Percentiles rank a stretch among this genome's conserved stretches.
Evolutionary conservation across 2,329 filamentous ascomycete species (phyloP).

Genomic region (Cercospora sp.): DNA sequence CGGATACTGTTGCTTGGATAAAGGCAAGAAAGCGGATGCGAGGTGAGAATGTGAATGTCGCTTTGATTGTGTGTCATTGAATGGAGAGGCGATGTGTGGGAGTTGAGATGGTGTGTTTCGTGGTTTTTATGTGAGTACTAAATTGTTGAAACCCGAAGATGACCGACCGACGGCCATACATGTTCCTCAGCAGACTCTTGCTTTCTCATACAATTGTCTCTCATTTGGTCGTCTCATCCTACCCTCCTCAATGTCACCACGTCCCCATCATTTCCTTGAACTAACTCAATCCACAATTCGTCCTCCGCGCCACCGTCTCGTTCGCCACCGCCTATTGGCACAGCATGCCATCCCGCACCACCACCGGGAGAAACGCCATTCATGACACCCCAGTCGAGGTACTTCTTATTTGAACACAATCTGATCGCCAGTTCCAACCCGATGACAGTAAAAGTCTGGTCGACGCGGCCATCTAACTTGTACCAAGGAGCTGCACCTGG

Average conservation of each 20-base stretch:
- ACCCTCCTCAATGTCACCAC: not conserved
- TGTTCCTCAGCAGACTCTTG: too few relatives aligned
- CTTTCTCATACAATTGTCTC: not conserved
- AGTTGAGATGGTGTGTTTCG: not conserved
- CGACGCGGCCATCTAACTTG: not conserved
- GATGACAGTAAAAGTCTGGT: slow-evolving; percentile 18
- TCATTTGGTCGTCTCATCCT: not conserved
- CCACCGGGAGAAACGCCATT: not conserved
- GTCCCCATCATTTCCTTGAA: slow-evolving; percentile 7
- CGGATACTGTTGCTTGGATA: not conserved
- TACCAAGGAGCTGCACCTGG: not conserved
- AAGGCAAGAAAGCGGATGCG: too few relatives aligned
- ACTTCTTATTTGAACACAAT: slow-evolving; percentile 9
- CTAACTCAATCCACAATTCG: slow-evolving; percentile 14
- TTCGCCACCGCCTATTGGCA: not conserved
- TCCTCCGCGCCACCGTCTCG: not conserved
- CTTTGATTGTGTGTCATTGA: not conserved
- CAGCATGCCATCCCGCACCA: not conserved
- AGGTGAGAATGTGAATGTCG: not conserved
- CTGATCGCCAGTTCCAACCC: slow-evolving; percentile 21
- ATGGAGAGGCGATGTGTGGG: not conserved
- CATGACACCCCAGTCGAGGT: not conserved
- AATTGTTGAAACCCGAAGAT: too few relatives aligned
- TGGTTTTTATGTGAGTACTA: not conserved
- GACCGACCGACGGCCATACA: too few relatives aligned